A percentile compares a stretch with the other conserved stretches of the same genome.
Evolutionary conservation across 1,284 basidiomycete genomes (phyloP).

Genomic region (Porodaedalea pini): DNA sequence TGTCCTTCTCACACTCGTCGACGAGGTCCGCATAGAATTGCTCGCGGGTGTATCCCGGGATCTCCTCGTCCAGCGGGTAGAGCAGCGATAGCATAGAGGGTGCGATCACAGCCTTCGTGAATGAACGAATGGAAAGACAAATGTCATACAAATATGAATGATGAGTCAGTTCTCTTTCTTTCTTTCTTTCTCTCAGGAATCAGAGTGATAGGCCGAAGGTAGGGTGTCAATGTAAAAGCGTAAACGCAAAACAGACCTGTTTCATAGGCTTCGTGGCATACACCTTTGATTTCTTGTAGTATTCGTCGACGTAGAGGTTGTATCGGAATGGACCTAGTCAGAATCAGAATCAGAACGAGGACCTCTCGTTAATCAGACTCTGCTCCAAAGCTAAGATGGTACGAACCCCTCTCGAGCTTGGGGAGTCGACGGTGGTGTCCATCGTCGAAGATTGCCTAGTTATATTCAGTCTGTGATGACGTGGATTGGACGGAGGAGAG

Average conservation of each 20-base stretch:
- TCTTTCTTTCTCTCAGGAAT: too few species aligned
- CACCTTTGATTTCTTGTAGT: constrained; percentile 19
- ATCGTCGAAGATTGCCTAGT: constrained; percentile 24
- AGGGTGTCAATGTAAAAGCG: neutral
- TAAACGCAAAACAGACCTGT: neutral
- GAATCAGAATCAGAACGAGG: neutral
- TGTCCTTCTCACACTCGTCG: constrained; percentile 25
- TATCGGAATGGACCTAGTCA: constrained; percentile 23
- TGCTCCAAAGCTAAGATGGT: too few species aligned
- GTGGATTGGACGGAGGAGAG: neutral
- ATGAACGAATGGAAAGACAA: too few species aligned
- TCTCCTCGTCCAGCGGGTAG: constrained; percentile 23
- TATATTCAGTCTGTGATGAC: neutral
- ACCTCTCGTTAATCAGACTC: too few species aligned
- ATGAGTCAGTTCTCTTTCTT: too few species aligned
- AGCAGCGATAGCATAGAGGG: constrained; percentile 25
- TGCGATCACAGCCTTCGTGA: constrained; percentile 24
- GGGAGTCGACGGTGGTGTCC: constrained; percentile 25
- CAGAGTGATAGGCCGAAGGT: too few species aligned
- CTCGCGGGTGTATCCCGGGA: constrained; percentile 24
- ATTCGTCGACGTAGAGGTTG: constrained; percentile 23
- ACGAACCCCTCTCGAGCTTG: constrained; percentile 20
- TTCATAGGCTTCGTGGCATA: constrained; percentile 12
- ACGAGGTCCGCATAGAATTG: constrained; percentile 24
- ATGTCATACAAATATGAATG: too few species aligned